phyloP scores from a whole-genome alignment of 768 basidiomycete genomes.

The Panaeolus papilionaceus region DNA sequence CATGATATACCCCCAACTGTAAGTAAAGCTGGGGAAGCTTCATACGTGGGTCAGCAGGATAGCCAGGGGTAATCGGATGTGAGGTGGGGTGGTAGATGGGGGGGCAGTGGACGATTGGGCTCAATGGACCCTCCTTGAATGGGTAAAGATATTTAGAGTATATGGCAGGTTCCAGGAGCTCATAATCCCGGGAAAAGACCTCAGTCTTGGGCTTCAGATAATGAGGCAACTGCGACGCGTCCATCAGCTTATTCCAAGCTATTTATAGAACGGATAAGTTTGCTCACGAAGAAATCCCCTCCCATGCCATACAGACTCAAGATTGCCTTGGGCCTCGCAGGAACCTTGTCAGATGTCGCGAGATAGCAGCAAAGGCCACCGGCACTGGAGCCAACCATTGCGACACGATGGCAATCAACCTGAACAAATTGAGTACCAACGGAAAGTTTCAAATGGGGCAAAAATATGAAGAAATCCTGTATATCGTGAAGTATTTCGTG shows the following conservation, averaged over 20 bases:
- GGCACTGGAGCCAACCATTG: slow-evolving; percentile 62
- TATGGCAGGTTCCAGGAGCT: slow-evolving; percentile 54
- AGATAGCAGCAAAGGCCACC: slow-evolving; percentile 72
- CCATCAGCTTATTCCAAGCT: background rate
- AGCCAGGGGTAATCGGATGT: slow-evolving; percentile 55
- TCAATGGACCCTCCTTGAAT: slow-evolving; percentile 28
- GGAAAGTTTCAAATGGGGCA: slow-evolving; percentile 33
- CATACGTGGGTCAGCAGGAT: slow-evolving; percentile 69
- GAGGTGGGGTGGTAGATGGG: slow-evolving; percentile 51
- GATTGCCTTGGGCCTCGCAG: slow-evolving; percentile 59
- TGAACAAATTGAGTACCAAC: slow-evolving; percentile 27
- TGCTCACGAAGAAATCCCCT: slow-evolving; percentile 58
- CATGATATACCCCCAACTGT: slow-evolving; percentile 61
- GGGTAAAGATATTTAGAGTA: slow-evolving; percentile 58
- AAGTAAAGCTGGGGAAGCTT: slow-evolving; percentile 60
- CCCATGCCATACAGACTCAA: slow-evolving; percentile 69
- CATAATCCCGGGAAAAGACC: slow-evolving; percentile 61
- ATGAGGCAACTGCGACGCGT: slow-evolving; percentile 50
- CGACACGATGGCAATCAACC: slow-evolving; percentile 52
- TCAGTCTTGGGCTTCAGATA: slow-evolving; percentile 53
- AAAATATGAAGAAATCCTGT: slow-evolving; percentile 57
- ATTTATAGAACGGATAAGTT: background rate
- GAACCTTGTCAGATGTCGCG: slow-evolving; percentile 54
- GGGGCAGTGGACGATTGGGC: slow-evolving; percentile 46
- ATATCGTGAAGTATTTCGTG: slow-evolving; percentile 66